Evolutionary conservation across 2,329 filamentous ascomycete species (phyloP).

Genomic region (Diplodia sapinea): DNA sequence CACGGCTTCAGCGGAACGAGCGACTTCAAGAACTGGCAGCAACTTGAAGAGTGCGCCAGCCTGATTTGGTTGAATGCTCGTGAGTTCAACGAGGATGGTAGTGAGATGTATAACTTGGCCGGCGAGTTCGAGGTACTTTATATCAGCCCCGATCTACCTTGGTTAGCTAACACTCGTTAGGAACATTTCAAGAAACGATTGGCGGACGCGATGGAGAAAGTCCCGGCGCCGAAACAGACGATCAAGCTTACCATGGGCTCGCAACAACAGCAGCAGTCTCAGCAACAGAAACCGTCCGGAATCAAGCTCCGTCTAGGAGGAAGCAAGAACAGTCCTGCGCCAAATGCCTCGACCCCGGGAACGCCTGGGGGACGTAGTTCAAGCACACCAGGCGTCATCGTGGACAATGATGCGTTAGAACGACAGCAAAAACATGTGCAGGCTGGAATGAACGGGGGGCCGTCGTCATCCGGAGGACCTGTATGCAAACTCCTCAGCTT

Average conservation of each 20-base stretch:
- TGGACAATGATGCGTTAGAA: conserved; percentile 61
- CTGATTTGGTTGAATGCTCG: conserved; percentile 87
- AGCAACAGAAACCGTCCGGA: conserved; percentile 40
- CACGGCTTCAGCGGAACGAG: conserved; percentile 64
- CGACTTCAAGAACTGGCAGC: conserved; percentile 81
- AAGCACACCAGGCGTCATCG: conserved; percentile 56
- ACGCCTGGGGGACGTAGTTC: conserved; percentile 50
- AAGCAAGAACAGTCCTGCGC: conserved; percentile 47
- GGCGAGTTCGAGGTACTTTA: conserved; percentile 74
- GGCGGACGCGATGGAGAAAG: conserved; percentile 72
- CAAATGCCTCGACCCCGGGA: conserved; percentile 41
- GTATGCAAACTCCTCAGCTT: conserved; percentile 34
- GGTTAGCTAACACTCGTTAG: conserved; percentile 49
- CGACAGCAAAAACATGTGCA: conserved; percentile 60
- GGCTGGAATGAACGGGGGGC: conserved; percentile 54
- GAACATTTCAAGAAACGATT: conserved; percentile 71
- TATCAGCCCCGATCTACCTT: background rate
- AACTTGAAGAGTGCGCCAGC: conserved; percentile 79
- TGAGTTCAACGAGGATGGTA: conserved; percentile 90
- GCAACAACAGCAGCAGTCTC: conserved; percentile 40
- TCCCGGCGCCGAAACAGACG: conserved; percentile 76
- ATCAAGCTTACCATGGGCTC: conserved; percentile 75
- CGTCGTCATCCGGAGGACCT: conserved; percentile 38
- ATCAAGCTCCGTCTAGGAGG: conserved; percentile 73
- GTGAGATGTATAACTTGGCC: conserved; percentile 79